These are phyloP conservation scores for Exsudoporus frostii DNA, from an alignment of 768 basidiomycete genomes.

Conservation along the genomic window DNA sequence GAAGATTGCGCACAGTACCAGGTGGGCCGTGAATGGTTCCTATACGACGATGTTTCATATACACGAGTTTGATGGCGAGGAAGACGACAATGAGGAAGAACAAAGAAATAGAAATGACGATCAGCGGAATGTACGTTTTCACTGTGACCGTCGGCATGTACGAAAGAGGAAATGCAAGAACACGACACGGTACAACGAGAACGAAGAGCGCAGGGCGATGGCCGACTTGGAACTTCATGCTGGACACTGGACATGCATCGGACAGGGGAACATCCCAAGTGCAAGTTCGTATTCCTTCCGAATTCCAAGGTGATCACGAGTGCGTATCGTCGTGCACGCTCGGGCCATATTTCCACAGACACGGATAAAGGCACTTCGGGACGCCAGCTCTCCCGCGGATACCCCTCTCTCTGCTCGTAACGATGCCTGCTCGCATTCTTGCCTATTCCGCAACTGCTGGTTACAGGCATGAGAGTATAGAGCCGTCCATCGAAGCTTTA, in stretches of 20 bases:
- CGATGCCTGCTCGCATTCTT: conserved; percentile 41
- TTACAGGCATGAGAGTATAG: conserved; percentile 75
- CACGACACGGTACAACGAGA: conserved; percentile 2
- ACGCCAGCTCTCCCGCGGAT: not conserved
- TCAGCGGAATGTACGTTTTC: conserved; percentile 9
- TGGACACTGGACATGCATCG: not conserved
- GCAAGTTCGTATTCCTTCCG: conserved; percentile 11
- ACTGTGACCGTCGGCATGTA: not conserved
- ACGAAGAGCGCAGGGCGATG: not conserved
- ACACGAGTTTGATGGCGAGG: conserved; percentile 23
- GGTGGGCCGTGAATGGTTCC: conserved; percentile 21
- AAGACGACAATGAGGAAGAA: conserved; percentile 16
- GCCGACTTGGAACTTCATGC: conserved; percentile 5
- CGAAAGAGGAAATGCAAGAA: conserved; percentile 13
- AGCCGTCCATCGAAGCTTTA: conserved; percentile 59
- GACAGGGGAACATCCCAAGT: not conserved
- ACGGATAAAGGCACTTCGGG: not conserved
- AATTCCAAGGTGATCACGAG: conserved; percentile 16
- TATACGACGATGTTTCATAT: conserved; percentile 30
- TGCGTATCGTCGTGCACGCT: not conserved
- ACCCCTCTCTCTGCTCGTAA: not conserved
- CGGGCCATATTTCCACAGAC: not conserved
- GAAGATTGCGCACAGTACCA: not conserved
- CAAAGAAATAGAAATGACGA: conserved; percentile 11
- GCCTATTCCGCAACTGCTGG: conserved; percentile 60